Base-by-base conservation (phyloP, 1,284 basidiomycete species). In the Cryptococcus sp. region DNA sequence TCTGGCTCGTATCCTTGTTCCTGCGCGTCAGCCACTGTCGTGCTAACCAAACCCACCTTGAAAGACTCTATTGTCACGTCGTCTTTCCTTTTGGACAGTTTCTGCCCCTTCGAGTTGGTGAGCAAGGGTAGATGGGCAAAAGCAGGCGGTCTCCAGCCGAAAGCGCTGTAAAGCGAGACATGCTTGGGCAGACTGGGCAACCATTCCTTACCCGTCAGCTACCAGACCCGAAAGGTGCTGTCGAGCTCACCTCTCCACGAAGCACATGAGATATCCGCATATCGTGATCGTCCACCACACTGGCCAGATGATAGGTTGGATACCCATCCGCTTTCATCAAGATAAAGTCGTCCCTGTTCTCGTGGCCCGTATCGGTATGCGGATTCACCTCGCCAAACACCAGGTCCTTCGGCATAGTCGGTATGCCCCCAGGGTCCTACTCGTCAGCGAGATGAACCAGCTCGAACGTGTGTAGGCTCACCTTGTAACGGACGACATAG, bases 241-340 rank as follows among this genome's bases (percentile, higher is more conserved):
- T 9, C 19, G 5, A 38, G 60, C 78, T 44, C 51, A 85, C 90
- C 78, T 97, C 94, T 36, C 95, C 95, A 19, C 95, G 81, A 1
- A 98, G 74, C 2, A 98, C 93, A 71, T 98, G 94, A 0, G 90
- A 89, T 38, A 99, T 91, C 0, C 83, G 83, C 95, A 99, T 99
- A 59, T 85, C 82, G 62, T 91, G 82, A 72, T 98, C 95, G 58
- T 99, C 95, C 0, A 95, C 88, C 0, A 98, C 88, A 26, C 84
- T 93, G 0, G 95, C 94, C 2, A 99, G 80, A 58, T 98, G 95
- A 66, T 98, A 98, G 0, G 95, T 98, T 1, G 95, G 95, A 70
- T 87, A 94, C 0, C 82, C 77, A 68, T 98, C 93, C 0, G 86
- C 85, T 72, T 98, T 98, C 56, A 97, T 76, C 1, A 99, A 75